Conservation (phyloP, 768 basidiomycete genomes). For the Suillus ampliporus region DNA sequence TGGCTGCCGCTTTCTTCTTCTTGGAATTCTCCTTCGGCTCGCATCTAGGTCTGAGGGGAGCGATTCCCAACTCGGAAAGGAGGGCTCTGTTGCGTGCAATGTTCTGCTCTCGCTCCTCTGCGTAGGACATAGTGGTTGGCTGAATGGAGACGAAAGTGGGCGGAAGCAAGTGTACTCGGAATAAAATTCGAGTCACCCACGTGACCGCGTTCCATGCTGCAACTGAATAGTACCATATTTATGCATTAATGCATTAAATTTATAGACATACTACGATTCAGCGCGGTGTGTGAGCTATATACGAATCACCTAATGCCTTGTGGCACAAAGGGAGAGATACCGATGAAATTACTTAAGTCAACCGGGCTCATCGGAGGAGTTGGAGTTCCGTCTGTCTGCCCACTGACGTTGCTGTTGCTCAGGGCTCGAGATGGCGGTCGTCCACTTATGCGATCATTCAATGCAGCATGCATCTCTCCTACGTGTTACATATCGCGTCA, state of each 20-base stretch:
- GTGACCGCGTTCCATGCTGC: slow-evolving; percentile 1
- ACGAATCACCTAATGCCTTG: neutral
- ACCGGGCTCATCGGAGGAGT: slow-evolving; percentile 11
- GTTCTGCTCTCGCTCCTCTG: slow-evolving; percentile 39
- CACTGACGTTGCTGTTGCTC: slow-evolving; percentile 11
- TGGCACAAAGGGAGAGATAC: slow-evolving; percentile 2
- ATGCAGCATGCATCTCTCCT: slow-evolving; percentile 10
- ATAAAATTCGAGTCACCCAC: slow-evolving; percentile 5
- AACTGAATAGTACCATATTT: too few relatives aligned
- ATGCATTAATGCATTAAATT: neutral
- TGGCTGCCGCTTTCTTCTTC: slow-evolving; percentile 36
- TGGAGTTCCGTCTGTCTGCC: slow-evolving; percentile 7
- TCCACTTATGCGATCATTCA: neutral
- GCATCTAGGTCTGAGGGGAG: slow-evolving; percentile 44
- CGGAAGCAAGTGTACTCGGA: neutral
- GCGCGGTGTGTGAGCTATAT: neutral
- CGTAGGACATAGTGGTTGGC: slow-evolving; percentile 29
- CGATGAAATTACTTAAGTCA: neutral
- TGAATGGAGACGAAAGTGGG: neutral
- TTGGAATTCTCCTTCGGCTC: slow-evolving; percentile 50
- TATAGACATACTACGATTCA: slow-evolving; percentile 9
- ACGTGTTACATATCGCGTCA: neutral
- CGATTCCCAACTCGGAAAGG: slow-evolving; percentile 48
- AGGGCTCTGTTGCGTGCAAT: slow-evolving; percentile 51
- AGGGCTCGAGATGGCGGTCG: slow-evolving; percentile 9